phyloP scores from a whole-genome alignment of 257 asterid species.

The Capsicum rhomboideum region DNA sequence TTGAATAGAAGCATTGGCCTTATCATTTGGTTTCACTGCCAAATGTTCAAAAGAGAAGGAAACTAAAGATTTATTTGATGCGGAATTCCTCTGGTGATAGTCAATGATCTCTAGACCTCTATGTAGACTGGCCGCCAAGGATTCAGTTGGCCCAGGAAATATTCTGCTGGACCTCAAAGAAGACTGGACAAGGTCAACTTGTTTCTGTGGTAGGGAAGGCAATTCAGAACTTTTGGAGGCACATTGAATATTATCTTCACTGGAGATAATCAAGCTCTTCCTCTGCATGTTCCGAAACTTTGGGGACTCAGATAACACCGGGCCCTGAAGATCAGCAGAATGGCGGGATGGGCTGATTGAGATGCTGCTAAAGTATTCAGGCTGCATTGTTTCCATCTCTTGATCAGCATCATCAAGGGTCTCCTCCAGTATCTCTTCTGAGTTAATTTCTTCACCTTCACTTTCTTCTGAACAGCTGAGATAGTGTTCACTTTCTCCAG shows the following conservation, averaged over 20 bases:
- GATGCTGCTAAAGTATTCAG: constrained; percentile 32
- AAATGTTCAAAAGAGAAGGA: constrained; percentile 90
- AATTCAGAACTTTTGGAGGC: constrained; percentile 26
- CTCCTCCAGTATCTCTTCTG: constrained; percentile 26
- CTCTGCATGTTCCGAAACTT: constrained; percentile 49
- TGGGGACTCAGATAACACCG: constrained; percentile 79
- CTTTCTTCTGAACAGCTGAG: constrained; percentile 81
- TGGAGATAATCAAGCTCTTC: constrained; percentile 44
- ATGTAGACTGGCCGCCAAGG: constrained; percentile 86
- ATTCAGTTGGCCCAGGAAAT: constrained; percentile 68
- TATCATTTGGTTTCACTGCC: constrained; percentile 58
- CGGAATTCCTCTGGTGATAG: constrained; percentile 67
- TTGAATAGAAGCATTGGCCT: constrained; percentile 44
- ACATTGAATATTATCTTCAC: constrained; percentile 28
- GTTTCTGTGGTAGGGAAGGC: constrained; percentile 29
- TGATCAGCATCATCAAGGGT: constrained; percentile 1
- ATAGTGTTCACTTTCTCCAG: constrained; percentile 72
- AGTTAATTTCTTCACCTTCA: constrained; percentile 59
- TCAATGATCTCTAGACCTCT: constrained; percentile 85
- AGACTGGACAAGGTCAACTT: constrained; percentile 34
- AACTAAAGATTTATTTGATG: constrained; percentile 58
- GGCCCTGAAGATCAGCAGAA: constrained; percentile 53
- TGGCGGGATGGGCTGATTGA: constrained; percentile 31
- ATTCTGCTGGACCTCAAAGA: constrained; percentile 75
- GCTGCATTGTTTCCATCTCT: constrained; percentile 16